Evolutionary conservation across 2,329 filamentous ascomycete genomes (phyloP), one percentile per base, ranked within the genome.

Genomic region (Beauveria sp.): DNA sequence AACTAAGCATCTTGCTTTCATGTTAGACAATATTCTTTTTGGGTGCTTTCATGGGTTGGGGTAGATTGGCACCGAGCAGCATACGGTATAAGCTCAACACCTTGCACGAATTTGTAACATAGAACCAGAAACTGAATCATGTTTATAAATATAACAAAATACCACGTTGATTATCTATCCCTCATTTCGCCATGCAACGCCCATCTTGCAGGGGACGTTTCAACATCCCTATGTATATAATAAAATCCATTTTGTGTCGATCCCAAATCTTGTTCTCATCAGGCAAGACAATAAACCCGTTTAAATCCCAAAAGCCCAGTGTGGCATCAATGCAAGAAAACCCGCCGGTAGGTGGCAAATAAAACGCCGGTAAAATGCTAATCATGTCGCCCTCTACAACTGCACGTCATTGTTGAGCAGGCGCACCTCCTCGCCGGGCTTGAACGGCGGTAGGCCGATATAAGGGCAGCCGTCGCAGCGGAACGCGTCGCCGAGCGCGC

Each of bases 401-500:
- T 96, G 93, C 63, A 91, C 85, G 70, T 91, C 86, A 67, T 96
- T 91, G 74, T 96, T 93, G 70, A 96, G 73, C 64, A 99, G 80
- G 70, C 87, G 83, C 56, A 98, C 92, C 77, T 98, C 92, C 79
- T 99, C 93, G 18, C 95, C 95, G 3, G 92, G 92, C 80, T 97
- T 96, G 81, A 99, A 99, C 5, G 95, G 90, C 16, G 95, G 95
- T 67, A 99, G 82, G 5, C 93, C 93, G 69, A 96, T 90, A 72
- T 95, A 96, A 1, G 93, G 93, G 69, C 82, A 84, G 28, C 80
- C 85, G 55, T 86, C 86, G 72, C 88, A 91, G 46, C 88, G 80
- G 77, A 92, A 92, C 3, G 95, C 93, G 74, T 98, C 93, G 56
- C 95, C 95, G 18, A 99, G 81, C 31, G 92, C 89, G 75, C 95